Base-by-base conservation (phyloP, 805 yeast genomes). In the Candida ulmi region DNA sequence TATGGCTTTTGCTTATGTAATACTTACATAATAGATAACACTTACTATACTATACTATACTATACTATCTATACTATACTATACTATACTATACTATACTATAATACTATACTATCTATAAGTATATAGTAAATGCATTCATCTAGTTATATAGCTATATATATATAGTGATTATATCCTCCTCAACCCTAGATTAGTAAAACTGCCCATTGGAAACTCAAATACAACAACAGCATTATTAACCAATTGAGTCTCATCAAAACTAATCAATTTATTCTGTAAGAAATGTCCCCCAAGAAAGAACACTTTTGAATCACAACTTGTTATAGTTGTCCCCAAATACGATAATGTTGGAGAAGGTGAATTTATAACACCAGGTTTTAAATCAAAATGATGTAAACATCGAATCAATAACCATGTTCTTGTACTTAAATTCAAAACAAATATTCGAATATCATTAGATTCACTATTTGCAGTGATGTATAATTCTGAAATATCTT, bases 211-310 rank as follows among this genome's bases (percentile, higher is more conserved):
- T 8, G 47, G 47, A 26, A 38, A 41, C 24, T 44, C 47, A 29
- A 31, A 37, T 5, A 44, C 35, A 4, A 28, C 26, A 25, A 44
- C 17, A 12, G 23, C 39, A 2, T 35, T 34, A 11, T 37, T 16
- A 4, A 44, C 24, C 17, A 37, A 16, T 7, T 29, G 23, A 3
- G 24, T 29, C 17, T 28, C 11, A 12, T 33, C 37, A 8, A 30
- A 19, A 11, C 13, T 19, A 6, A 17, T 21, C 11, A 31, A 21
- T 5, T 35, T 12, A 27, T 37, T 35, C n/a, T 49, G 37, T 16
- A 39, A 33, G 2, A 48, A n/a, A 13, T 39, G 40, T 13, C 54
- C 54, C 32, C 54, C 54, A 17, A 41, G 24, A 5, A 35, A 27
- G 5, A 44, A 40, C 2, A 48, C 39, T 26, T 41, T 48, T 7